Conservation (phyloP, 768 basidiomycete species). For the Strobilomyces confusus region DNA sequence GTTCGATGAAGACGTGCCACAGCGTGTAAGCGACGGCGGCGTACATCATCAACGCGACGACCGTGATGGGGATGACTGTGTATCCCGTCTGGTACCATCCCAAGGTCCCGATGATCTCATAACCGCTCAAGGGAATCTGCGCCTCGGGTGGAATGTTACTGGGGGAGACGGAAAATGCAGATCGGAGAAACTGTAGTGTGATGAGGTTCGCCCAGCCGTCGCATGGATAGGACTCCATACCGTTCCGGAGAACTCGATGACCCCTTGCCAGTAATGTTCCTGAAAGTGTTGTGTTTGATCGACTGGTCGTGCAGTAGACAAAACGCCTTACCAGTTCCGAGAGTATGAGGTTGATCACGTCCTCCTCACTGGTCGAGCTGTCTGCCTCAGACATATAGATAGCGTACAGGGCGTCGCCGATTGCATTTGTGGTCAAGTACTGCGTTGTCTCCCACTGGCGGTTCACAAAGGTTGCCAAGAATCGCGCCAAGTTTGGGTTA, state of each 20-base stretch:
- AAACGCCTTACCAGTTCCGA: conserved; percentile 1
- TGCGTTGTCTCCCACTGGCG: conserved; percentile 12
- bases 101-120: neutral
- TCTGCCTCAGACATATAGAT: neutral
- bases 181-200: conserved; percentile 1
- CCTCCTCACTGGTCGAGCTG: neutral
- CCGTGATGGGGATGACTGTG: conserved; percentile 2
- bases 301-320: no score
- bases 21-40: conserved; percentile 6
- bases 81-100: neutral
- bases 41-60: conserved; percentile 4
- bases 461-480: conserved; percentile 6
- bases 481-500: conserved; percentile 7
- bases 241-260: no score
- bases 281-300: neutral
- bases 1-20: neutral
- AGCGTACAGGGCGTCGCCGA: conserved; percentile 19
- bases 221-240: no score
- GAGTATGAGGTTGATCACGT: neutral
- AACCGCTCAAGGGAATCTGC: neutral
- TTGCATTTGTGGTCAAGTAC: conserved; percentile 8
- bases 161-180: conserved; percentile 5
- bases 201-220: no score
- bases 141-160: neutral
- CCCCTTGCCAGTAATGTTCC: no score